Evolutionary conservation across 2,329 filamentous ascomycete species (phyloP).

Genomic region (Diaporthe ilicicola): DNA sequence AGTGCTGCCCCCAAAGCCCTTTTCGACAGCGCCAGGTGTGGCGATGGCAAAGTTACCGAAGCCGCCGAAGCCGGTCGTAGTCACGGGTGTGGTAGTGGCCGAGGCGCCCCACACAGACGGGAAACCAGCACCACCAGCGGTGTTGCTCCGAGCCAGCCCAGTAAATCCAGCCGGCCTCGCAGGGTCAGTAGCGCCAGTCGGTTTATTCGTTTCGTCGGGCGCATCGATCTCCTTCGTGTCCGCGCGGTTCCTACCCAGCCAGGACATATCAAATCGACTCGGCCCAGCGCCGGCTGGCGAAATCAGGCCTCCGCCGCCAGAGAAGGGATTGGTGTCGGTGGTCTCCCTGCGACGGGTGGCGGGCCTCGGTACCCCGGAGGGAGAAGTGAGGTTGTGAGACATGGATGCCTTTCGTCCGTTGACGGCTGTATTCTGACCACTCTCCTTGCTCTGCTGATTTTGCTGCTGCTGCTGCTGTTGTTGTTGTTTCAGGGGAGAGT

Average conservation of each 20-base stretch:
- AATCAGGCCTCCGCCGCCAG: constrained; percentile 54
- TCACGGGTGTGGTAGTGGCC: constrained; percentile 65
- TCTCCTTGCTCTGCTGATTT: constrained; percentile 68
- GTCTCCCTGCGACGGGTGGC: constrained; percentile 85
- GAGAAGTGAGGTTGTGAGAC: constrained; percentile 79
- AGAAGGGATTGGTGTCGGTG: constrained; percentile 71
- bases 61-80: constrained; percentile 78
- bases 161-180: constrained; percentile 51
- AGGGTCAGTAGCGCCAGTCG: constrained; percentile 41
- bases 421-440: constrained; percentile 62
- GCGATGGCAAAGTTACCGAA: constrained; percentile 90
- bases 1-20: constrained; percentile 75
- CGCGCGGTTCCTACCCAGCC: constrained; percentile 61
- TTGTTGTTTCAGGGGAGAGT: constrained; percentile 92
- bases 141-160: constrained; percentile 63
- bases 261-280: constrained; percentile 70
- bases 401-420: constrained; percentile 85
- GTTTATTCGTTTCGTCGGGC: constrained; percentile 54
- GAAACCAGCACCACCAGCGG: constrained; percentile 56
- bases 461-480: constrained; percentile 57
- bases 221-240: constrained; percentile 66
- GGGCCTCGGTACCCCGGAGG: constrained; percentile 75
- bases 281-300: constrained; percentile 65
- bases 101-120: constrained; percentile 55
- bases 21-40: constrained; percentile 69